Conservation (phyloP, 164 flowering plant genomes). For the Tetracentron sinense region DNA sequence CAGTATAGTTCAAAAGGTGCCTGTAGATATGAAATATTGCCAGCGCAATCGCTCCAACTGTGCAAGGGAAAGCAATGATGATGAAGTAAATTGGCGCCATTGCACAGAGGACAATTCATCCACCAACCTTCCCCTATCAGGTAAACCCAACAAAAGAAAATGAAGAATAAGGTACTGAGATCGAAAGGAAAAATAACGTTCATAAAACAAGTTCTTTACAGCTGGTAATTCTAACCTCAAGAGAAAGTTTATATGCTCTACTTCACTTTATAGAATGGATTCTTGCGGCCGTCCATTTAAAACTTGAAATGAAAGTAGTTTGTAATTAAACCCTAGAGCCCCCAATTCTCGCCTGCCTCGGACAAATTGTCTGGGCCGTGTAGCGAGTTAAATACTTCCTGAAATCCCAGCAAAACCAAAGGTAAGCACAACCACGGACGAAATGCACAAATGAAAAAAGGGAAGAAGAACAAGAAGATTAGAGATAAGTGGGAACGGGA, state of each 20-base stretch:
- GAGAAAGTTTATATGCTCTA: not conserved
- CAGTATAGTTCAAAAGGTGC: conserved; percentile 92
- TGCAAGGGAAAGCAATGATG: conserved; percentile 69
- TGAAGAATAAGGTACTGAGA: too few relatives aligned
- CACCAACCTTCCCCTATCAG: too few relatives aligned
- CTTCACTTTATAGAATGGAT: not conserved
- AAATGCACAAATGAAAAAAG: not conserved
- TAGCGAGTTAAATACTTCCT: not conserved
- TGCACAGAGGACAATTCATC: too few relatives aligned
- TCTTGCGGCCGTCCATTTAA: not conserved
- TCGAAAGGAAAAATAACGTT: not conserved
- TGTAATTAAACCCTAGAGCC: too few relatives aligned
- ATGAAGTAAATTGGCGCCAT: conserved; percentile 52
- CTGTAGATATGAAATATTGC: conserved; percentile 82
- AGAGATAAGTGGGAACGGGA: not conserved
- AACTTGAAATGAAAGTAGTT: too few relatives aligned
- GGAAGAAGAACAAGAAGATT: not conserved
- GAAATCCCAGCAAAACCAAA: not conserved
- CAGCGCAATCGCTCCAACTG: conserved; percentile 65
- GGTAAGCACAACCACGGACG: not conserved
- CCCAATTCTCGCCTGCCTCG: too few relatives aligned
- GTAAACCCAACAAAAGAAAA: too few relatives aligned
- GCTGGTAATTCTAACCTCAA: too few relatives aligned
- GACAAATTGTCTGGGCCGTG: not conserved
- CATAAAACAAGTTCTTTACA: not conserved